Base-by-base conservation (phyloP, 257 asterid genomes). In the Henckelia pumila region DNA sequence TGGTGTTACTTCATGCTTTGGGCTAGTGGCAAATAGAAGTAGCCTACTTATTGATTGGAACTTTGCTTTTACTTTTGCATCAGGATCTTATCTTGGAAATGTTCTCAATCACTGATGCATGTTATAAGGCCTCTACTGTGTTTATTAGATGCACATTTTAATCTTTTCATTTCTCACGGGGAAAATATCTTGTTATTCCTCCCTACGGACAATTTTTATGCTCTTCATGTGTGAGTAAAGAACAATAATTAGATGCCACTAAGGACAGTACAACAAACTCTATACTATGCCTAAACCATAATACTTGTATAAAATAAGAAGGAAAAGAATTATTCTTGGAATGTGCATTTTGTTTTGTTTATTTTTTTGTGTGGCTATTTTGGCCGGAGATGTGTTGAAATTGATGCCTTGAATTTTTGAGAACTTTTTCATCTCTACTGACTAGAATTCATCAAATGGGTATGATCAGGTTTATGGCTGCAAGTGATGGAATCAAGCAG, bases 401-500 rank as follows among this genome's bases (percentile, higher is more conserved):
- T 30, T 26, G n/a, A 8, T 24, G 58, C 61, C 13, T 65, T 59
- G 40, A 63, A 59, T 70, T 32, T 69, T 19, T 47, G 9, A 64
- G 63, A 66, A 57, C 7, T 33, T 23, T 58, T 44, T 64, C 65
- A 47, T 56, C 63, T 58, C 32, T 22, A 44, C 77, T 66, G 59
- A 66, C 73, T 69, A 64, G 67, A 56, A 50, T 59, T 74, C 33
- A 24, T 59, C 20, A 26, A 28, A 59, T 61, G 73, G 44, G 8
- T 60, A 56, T 57, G 28, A 73, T 61, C 78, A 94, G 99, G 79
- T 91, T 83, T 75, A 71, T 94, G 95, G 80, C 95, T 28, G 95
- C 95, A 50, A 77, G 89, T 76, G 97, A 91, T 80, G 97, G 97
- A 71, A 78, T 93, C 65, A 80, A 75, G 79, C 82, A 88, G 72